Base-by-base conservation (phyloP, 2,329 filamentous ascomycete genomes). In the Alternaria novae-zelandiae region DNA sequence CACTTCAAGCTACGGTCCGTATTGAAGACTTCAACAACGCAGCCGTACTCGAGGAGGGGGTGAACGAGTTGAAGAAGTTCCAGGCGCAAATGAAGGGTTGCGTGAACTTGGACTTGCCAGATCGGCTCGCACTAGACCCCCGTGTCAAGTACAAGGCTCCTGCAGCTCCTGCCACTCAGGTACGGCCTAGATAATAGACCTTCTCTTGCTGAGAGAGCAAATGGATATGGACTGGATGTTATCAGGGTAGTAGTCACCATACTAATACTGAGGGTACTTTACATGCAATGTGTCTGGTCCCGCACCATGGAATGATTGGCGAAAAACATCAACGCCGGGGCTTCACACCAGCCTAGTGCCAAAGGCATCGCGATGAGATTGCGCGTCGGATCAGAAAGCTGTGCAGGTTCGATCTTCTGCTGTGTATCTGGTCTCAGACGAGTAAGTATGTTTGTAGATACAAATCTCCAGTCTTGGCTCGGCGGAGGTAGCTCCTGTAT, bases 111-210 rank as follows among this genome's bases (percentile, higher is more conserved):
- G 82, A 84, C 50, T 82, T 86, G 49, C 86, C 86, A 1, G 87
- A 90, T 75, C 81, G 88, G 54, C 76, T 90, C 54, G 81, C 85
- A 25, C 78, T 90, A 65, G 88, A 90, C 73, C 88, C 87, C 4
- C 82, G 88, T 59, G 85, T 88, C 43, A 88, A 85, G 74, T 86
- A 82, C 66, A 74, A 71, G 32, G 65, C 74, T 13, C 70, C 70
- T 43, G 64, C 66, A 43, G 57, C 67, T 15, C 53, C 63, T 26
- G 65, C 63, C 28, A 59, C 57, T 8, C 70, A 61, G 54, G 50
- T 45, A 17, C 69, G 69, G 30, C 61, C 59, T 57, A 71, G 70
- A 15, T 77, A 70, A 74, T 25, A n/a, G 7, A 17, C 20, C 15
- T 15, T 41, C 13, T 53, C 20, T 5, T 41, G 5, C 11, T 53